Percentiles rank a stretch among this genome's conserved stretches.
Conservation (phyloP, 495 filamentous ascomycete species). For the Sordaria brevicollis region DNA sequence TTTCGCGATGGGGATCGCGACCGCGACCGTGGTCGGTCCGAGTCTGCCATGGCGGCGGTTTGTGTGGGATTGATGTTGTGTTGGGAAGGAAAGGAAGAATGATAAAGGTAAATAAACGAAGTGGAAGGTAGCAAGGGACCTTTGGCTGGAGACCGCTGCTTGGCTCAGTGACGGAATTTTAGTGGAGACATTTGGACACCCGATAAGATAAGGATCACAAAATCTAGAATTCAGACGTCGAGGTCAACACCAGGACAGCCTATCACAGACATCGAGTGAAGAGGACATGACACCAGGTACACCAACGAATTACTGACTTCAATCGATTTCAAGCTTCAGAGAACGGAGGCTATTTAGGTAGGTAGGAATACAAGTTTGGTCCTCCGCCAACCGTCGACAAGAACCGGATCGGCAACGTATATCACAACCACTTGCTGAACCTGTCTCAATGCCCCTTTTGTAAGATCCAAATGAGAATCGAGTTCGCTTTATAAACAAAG, state of each 20-base stretch:
- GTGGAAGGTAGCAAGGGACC: background rate
- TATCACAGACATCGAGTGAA: too few relatives aligned
- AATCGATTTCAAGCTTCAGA: background rate
- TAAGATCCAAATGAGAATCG: slow-evolving; percentile 9
- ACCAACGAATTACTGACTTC: background rate
- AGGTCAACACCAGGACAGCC: background rate
- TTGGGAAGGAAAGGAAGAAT: background rate
- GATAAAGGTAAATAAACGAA: background rate
- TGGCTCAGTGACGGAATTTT: slow-evolving; percentile 6
- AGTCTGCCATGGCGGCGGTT: slow-evolving; percentile 20
- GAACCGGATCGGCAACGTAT: background rate
- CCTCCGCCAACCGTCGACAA: background rate
- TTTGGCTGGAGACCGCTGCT: background rate
- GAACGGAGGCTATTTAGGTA: background rate
- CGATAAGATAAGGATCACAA: background rate
- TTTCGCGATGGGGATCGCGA: slow-evolving; percentile 22
- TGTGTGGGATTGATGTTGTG: background rate
- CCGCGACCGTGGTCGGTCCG: slow-evolving; percentile 24
- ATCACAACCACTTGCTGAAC: background rate
- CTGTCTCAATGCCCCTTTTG: slow-evolving; percentile 6
- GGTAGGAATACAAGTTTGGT: background rate
- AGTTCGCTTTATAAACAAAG: slow-evolving; percentile 10
- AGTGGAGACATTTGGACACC: slow-evolving; percentile 9
- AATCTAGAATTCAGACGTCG: background rate
- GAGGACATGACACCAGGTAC: too few relatives aligned